phyloP scores from a whole-genome alignment of 805 yeast species.

The Maudiozyma pseudohumilis region DNA sequence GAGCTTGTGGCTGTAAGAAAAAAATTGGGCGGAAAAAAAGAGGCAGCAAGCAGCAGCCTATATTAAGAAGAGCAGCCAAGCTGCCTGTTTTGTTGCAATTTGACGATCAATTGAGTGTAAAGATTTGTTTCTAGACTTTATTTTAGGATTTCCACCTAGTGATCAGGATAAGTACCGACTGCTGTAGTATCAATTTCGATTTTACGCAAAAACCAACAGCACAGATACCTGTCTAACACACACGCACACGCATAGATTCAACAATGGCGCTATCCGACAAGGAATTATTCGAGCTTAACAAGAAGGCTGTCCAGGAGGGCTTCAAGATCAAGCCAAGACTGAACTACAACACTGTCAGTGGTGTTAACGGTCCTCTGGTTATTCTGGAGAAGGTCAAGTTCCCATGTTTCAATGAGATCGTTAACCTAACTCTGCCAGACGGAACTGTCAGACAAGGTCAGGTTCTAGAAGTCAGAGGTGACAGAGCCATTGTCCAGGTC shows the following conservation, averaged over 20 bases:
- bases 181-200: no score
- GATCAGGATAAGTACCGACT: no score
- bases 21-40: no score
- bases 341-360: slow-evolving; percentile 93
- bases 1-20: no score
- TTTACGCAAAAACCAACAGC: no score
- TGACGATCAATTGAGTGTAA: no score
- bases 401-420: slow-evolving; percentile 93
- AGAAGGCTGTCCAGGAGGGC: slow-evolving; percentile 85
- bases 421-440: slow-evolving; percentile 91
- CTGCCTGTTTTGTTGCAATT: no score
- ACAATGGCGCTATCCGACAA: slow-evolving; percentile 30
- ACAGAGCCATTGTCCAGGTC: slow-evolving; percentile 95
- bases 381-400: slow-evolving; percentile 77
- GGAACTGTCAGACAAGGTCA: slow-evolving; percentile 94
- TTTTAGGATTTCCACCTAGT: no score
- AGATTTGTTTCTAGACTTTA: no score
- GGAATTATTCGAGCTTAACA: slow-evolving; percentile 60
- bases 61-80: no score
- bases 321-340: slow-evolving; percentile 85
- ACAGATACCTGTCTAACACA: no score
- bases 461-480: slow-evolving; percentile 94
- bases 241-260: background rate
- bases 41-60: no score
- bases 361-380: slow-evolving; percentile 97